Conservation (phyloP, 768 basidiomycete genomes). For the Chlorophyllum brunneum region DNA sequence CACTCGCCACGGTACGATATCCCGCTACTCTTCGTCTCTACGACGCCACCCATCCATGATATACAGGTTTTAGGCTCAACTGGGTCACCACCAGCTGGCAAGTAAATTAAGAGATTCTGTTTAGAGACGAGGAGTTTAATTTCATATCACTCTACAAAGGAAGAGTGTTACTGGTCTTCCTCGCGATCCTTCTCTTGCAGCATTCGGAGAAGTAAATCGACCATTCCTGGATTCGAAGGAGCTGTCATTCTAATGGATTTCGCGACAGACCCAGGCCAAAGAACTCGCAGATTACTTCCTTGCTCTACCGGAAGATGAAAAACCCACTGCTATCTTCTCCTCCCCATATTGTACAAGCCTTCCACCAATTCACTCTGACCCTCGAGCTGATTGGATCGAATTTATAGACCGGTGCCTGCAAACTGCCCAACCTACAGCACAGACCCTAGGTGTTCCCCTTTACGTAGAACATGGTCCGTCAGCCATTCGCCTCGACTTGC, state of each 20-base stretch:
- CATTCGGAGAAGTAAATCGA: constrained; percentile 56
- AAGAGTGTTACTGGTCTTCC: constrained; percentile 61
- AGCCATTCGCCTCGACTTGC: background rate
- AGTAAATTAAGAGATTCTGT: constrained; percentile 21
- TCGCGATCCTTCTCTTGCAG: constrained; percentile 71
- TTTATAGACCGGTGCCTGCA: constrained; percentile 88
- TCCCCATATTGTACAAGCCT: constrained; percentile 71
- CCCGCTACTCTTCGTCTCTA: background rate
- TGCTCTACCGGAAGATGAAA: constrained; percentile 58
- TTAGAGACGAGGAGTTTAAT: constrained; percentile 9
- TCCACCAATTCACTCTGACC: no score
- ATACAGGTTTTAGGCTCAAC: constrained; percentile 67
- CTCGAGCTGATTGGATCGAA: no score
- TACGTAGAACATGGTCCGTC: constrained; percentile 73
- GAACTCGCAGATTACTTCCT: constrained; percentile 66
- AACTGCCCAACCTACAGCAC: constrained; percentile 63
- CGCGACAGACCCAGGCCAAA: constrained; percentile 58
- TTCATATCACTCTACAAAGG: constrained; percentile 33
- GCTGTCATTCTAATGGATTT: background rate
- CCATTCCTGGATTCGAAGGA: background rate
- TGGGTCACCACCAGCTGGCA: constrained; percentile 69
- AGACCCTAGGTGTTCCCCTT: constrained; percentile 61
- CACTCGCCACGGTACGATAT: constrained; percentile 53
- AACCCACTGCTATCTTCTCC: constrained; percentile 77
- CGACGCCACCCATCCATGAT: background rate